These are phyloP conservation scores for Dioscorea dumetorum DNA, from an alignment of 106 monocot species.

Conservation along the genomic window DNA sequence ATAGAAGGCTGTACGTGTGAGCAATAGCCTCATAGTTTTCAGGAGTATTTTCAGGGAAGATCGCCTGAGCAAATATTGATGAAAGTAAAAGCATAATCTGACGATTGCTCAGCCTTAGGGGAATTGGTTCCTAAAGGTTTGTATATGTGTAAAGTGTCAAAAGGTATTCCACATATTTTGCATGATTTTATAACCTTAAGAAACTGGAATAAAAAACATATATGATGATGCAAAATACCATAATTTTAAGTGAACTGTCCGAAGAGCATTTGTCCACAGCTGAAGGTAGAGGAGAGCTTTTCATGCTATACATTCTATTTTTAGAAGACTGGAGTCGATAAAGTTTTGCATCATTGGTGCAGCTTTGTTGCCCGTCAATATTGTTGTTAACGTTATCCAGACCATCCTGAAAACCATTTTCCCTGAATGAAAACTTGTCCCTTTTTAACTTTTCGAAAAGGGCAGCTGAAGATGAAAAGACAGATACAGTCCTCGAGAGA, in stretches of 20 bases:
- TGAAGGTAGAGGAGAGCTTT: constrained; percentile 11
- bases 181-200: too few relatives aligned
- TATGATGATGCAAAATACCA: constrained; percentile 6
- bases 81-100: constrained; percentile 75
- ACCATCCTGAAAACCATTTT: constrained; percentile 21
- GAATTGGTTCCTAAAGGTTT: constrained; percentile 45
- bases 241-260: constrained; percentile 21
- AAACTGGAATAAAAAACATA: not conserved
- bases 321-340: constrained; percentile 41
- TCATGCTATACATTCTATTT: constrained; percentile 31
- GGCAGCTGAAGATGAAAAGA: constrained; percentile 96
- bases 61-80: constrained; percentile 80
- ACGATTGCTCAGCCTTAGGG: constrained; percentile 61
- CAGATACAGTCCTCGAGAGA: constrained; percentile 80
- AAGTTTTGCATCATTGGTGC: constrained; percentile 23
- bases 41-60: constrained; percentile 64
- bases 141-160: constrained; percentile 5
- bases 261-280: constrained; percentile 23
- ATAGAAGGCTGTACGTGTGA: constrained; percentile 75
- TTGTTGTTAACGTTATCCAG: constrained; percentile 10
- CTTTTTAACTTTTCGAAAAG: constrained; percentile 70
- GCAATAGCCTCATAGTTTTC: constrained; percentile 89
- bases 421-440: constrained; percentile 33
- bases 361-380: constrained; percentile 20
- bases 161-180: too few relatives aligned